Evolutionary conservation across 2,329 filamentous ascomycete genomes (phyloP).

Genomic region (Aspergillus caelatus): DNA sequence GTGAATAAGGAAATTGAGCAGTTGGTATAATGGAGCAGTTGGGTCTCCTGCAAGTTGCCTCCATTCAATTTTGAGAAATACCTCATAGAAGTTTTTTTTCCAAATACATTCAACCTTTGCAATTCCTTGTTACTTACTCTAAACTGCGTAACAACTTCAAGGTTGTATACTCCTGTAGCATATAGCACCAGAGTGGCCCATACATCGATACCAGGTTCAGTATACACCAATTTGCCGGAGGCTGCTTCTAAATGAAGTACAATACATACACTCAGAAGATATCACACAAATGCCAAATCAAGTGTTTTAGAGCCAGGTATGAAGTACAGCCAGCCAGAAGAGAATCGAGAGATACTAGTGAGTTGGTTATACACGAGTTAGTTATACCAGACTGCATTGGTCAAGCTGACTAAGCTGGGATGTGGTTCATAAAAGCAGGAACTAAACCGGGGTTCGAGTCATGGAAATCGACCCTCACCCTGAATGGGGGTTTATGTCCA

Average conservation of each 20-base stretch:
- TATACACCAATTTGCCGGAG: too few species aligned
- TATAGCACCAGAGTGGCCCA: too few species aligned
- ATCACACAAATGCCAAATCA: too few species aligned
- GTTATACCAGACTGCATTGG: neutral
- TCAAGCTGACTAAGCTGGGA: neutral
- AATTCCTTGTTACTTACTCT: neutral
- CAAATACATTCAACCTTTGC: neutral
- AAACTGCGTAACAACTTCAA: neutral
- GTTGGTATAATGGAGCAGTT: neutral
- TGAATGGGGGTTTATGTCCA: neutral
- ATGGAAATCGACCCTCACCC: neutral
- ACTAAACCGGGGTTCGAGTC: neutral
- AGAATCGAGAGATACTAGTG: too few species aligned
- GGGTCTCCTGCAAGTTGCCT: neutral
- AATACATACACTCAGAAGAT: too few species aligned
- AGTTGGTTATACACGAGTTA: too few species aligned
- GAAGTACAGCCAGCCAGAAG: too few species aligned
- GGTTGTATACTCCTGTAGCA: too few species aligned
- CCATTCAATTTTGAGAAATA: neutral
- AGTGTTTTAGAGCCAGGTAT: too few species aligned
- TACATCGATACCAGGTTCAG: too few species aligned
- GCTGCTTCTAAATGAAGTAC: too few species aligned
- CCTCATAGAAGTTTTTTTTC: neutral
- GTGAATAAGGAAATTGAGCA: conserved; percentile 54
- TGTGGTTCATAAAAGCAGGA: neutral